Percentiles rank a stretch among this genome's conserved stretches.
phyloP scores from a whole-genome alignment of 2,329 filamentous ascomycete species.

The Rugonectria rugulosa region DNA sequence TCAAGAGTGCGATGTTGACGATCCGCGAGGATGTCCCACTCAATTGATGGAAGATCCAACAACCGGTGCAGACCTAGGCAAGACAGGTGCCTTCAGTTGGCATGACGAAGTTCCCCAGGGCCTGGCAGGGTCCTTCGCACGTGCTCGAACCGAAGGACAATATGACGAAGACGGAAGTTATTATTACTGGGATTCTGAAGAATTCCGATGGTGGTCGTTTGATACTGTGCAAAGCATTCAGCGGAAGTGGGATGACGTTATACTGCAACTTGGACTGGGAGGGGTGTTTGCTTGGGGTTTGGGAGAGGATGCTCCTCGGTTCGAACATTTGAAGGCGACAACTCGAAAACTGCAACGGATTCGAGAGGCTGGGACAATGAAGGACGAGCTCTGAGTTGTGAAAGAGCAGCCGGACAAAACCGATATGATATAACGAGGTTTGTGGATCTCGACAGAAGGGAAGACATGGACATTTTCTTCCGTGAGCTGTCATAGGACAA shows the following conservation, averaged over 20 bases:
- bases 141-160: constrained; percentile 58
- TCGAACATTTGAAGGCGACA: constrained; percentile 50
- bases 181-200: constrained; percentile 70
- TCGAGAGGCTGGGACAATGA: constrained; percentile 22
- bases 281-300: constrained; percentile 81
- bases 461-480: no score
- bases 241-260: constrained; percentile 68
- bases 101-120: constrained; percentile 61
- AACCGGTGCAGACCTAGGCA: constrained; percentile 65
- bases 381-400: constrained; percentile 41
- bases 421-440: constrained; percentile 20
- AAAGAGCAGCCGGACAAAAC: neutral
- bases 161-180: constrained; percentile 69
- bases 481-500: no score
- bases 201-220: constrained; percentile 76
- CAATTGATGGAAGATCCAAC: constrained; percentile 64
- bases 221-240: constrained; percentile 69
- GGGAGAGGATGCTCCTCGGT: constrained; percentile 68
- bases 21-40: constrained; percentile 63
- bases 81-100: constrained; percentile 67
- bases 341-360: constrained; percentile 31
- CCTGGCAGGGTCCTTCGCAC: constrained; percentile 63
- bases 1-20: constrained; percentile 48
- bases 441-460: neutral
- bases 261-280: constrained; percentile 64